Base-by-base conservation (phyloP, 768 basidiomycete species). In the Podaxis mareebaensis region DNA sequence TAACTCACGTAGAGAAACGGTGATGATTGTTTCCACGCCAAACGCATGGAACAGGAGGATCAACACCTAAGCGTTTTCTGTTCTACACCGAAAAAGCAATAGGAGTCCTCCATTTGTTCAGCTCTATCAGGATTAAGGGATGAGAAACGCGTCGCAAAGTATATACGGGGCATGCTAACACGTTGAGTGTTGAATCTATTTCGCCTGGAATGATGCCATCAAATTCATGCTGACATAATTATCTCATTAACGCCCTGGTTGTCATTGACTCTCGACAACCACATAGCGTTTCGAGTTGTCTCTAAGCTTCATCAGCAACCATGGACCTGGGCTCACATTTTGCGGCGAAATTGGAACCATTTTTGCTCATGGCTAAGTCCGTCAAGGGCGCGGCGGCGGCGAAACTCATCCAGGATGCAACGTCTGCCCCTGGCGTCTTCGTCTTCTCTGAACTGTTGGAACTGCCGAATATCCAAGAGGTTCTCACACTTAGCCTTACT, bases 351-450 rank as follows among this genome's bases (percentile, higher is more conserved):
- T 81, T 95, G 11, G 95, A 98, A 76, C 94, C 95, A 0, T 97
- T 91, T 75, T 74, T 97, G 48, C 84, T 98, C 64, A 93, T 98
- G 78, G 93, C 90, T 3, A 95, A 96, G 73, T 92, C 92, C 0
- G 85, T 92, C 10, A 96, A 93, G 71, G 96, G 96, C 1, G 94
- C 94, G 0, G 93, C 92, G 0, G 95, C 95, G 0, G 95, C 93
- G 5, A 95, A 96, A 72, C 85, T 96, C 60, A 77, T 96, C 33
- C 83, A 87, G 69, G 91, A 97, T 71, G 96, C 89, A 60, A 95
- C 91, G 26, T 84, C 92, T 49, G 93, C 96, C 0, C 88, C 90
- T 15, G 96, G 95, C 10, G 92, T 97, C 52, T 96, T 92, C 73
- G 91, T 95, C 63, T 99, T 97, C 71, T 86, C 88, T 0, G 96